phyloP scores from a whole-genome alignment of 345 rosid genomes.

The Brassica carinata region DNA sequence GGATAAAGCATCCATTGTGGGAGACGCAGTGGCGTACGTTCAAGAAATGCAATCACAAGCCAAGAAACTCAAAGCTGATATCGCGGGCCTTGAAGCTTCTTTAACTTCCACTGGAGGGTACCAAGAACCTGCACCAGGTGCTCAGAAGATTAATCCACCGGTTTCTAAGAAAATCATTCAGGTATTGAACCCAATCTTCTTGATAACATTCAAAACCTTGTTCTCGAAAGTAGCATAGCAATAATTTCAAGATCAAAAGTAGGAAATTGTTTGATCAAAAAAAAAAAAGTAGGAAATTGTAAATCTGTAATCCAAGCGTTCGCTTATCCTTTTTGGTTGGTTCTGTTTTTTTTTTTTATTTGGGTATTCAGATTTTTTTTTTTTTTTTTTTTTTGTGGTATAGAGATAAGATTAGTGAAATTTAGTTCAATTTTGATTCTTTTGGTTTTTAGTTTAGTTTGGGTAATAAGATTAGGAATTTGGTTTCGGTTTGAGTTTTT shows the following conservation, averaged over 20 bases:
- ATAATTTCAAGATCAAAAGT: background rate
- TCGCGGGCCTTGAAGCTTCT: constrained; percentile 64
- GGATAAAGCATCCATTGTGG: constrained; percentile 95
- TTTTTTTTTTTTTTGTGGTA: background rate
- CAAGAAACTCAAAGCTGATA: constrained; percentile 67
- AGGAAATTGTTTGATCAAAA: background rate
- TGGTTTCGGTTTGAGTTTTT: background rate
- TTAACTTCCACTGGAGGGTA: constrained; percentile 36
- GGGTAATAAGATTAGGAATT: background rate
- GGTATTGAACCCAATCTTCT: constrained; percentile 41
- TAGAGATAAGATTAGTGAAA: background rate
- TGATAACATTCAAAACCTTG: constrained; percentile 22
- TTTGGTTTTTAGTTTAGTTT: background rate
- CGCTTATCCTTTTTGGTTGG: background rate
- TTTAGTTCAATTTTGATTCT: background rate
- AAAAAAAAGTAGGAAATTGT: background rate
- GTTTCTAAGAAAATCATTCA: constrained; percentile 53
- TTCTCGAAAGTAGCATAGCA: background rate
- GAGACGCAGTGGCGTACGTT: constrained; percentile 74
- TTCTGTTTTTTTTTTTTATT: background rate
- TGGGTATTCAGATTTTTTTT: background rate
- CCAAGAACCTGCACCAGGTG: constrained; percentile 32
- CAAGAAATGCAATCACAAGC: constrained; percentile 76
- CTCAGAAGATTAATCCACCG: constrained; percentile 34
- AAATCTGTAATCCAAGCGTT: background rate